phyloP scores from a whole-genome alignment of 345 rosid genomes.

The Cardamine occulta region DNA sequence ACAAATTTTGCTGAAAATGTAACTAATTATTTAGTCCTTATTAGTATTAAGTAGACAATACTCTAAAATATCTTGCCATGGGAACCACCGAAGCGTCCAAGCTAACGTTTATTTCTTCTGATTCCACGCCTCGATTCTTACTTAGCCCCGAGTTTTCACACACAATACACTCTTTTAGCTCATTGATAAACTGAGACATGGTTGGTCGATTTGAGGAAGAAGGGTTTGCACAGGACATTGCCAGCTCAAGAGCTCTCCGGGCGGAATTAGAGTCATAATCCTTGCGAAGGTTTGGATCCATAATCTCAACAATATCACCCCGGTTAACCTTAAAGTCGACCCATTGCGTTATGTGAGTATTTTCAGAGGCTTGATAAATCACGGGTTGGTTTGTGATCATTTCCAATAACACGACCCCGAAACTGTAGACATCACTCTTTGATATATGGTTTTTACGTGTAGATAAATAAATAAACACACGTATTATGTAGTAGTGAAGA shows the following conservation, averaged over 20 bases:
- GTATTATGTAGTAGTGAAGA: too few relatives aligned
- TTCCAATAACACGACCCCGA: slow-evolving; percentile 21
- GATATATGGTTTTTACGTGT: too few relatives aligned
- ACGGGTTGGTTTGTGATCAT: too few relatives aligned
- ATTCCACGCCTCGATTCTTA: too few relatives aligned
- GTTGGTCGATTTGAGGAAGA: slow-evolving; percentile 12
- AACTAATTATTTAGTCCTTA: too few relatives aligned
- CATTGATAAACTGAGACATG: slow-evolving; percentile 8
- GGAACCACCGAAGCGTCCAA: too few relatives aligned
- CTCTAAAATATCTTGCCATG: too few relatives aligned
- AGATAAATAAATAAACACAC: too few relatives aligned
- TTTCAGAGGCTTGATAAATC: neutral
- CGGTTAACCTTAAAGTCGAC: neutral
- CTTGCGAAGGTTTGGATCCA: neutral
- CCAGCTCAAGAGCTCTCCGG: slow-evolving; percentile 25
- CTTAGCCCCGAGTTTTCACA: too few relatives aligned
- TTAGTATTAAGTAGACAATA: neutral
- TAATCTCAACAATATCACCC: slow-evolving; percentile 5
- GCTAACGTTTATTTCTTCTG: too few relatives aligned
- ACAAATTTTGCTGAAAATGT: too few relatives aligned
- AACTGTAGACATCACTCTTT: slow-evolving; percentile 33
- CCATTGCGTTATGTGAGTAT: slow-evolving; percentile 9
- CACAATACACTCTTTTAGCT: slow-evolving; percentile 12
- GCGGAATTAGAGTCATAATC: slow-evolving; percentile 12
- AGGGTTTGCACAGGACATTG: slow-evolving; percentile 15